Evolutionary conservation across 495 filamentous ascomycete genomes (phyloP), one percentile per base, ranked within the genome.

Genomic region (Halenospora varia): DNA sequence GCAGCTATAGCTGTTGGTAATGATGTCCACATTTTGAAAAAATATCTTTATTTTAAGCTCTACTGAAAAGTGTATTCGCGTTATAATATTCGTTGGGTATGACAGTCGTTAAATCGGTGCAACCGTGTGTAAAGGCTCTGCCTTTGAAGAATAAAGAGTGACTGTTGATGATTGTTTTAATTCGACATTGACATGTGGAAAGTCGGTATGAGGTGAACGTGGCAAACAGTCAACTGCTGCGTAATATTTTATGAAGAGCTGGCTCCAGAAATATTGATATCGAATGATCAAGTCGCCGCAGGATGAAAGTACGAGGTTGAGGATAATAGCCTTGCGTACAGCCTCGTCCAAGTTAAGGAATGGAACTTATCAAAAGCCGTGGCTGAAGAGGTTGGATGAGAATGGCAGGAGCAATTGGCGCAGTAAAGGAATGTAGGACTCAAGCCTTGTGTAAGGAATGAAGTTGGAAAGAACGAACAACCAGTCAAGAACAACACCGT

Each of bases 1-100:
- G 57, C 57, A 42, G 25, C 51, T 48, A 60, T 44, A 51, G 48
- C 56, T 9, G 25, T 40, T 39, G 50, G 13, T 11, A 53, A 47
- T 10, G 50, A 57, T 11, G 24, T 53, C 48, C 50, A 47, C 56
- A 56, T 59, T 49, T 25, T 51, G 47, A 48, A 15, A 9, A 20
- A 4, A 17, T 46, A n/a, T n/a, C 8, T 17, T 4, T 46, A 52
- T 44, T 10, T 57, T 2, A 10, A 1, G 47, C 15, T 11, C 23
- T 40, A 13, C 17, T 10, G 17, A 10, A 39, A 41, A 40, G 44
- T n/a, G n/a, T n/a, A n/a, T n/a, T n/a, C n/a, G n/a, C n/a, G n/a
- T n/a, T n/a, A n/a, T n/a, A n/a, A n/a, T n/a, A n/a, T n/a, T n/a
- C n/a, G n/a, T 9, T 9, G n/a, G 35, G 35, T 40, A 40, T 40